Percentiles rank a stretch among this genome's conserved stretches.
These are phyloP conservation scores for Batkoa obscura DNA, from an alignment of 371 early-diverging fungal species.

Conservation along the genomic window DNA sequence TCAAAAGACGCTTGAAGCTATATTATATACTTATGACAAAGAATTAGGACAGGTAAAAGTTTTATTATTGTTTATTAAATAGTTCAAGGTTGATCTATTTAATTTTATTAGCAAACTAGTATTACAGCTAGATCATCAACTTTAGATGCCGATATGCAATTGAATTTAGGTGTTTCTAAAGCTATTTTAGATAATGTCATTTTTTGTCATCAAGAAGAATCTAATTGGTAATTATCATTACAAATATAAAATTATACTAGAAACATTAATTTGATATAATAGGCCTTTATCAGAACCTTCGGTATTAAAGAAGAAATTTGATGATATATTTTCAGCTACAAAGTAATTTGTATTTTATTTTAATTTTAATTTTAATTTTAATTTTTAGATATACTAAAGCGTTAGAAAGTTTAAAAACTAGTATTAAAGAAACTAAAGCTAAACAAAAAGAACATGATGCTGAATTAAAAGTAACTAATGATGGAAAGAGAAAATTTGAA, in stretches of 20 bases:
- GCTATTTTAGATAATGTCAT: conserved; percentile 97
- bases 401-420: not conserved
- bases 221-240: conserved; percentile 52
- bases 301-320: conserved; percentile 93
- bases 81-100: not conserved
- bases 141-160: conserved; percentile 68
- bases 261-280: not conserved
- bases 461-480: not conserved
- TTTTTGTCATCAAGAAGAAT: conserved; percentile 99
- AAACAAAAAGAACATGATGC: not conserved
- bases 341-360: conserved; percentile 29
- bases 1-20: conserved; percentile 76
- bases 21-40: conserved; percentile 38
- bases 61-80: not conserved
- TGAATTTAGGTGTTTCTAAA: conserved; percentile 72
- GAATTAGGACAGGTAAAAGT: conserved; percentile 30
- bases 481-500: not conserved
- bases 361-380: not conserved
- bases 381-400: not conserved
- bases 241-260: not conserved
- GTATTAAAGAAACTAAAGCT: not conserved
- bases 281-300: conserved; percentile 88
- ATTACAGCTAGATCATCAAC: conserved; percentile 71
- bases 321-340: conserved; percentile 95
- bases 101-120: conserved; percentile 26